Evolutionary conservation across 2,329 filamentous ascomycete species (phyloP), one percentile per base, ranked within the genome.

Genomic region (Arthrobotrys conoides): DNA sequence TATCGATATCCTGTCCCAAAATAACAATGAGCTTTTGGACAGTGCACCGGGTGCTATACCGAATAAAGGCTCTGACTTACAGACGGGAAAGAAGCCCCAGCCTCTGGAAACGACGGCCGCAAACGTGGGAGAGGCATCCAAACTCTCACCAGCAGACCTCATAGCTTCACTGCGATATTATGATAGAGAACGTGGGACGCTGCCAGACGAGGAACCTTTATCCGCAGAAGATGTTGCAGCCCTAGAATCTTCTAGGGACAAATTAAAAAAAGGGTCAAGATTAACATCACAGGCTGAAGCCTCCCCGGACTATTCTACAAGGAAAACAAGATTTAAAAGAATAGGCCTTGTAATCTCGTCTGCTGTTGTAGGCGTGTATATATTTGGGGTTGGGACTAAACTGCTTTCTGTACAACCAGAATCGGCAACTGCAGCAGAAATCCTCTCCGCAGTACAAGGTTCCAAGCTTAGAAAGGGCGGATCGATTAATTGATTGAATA

Each of bases 111-210:
- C 33, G 18, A 18, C 6, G 1, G n/a, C 33, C 8, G 10, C 8
- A 16, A 59, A 38, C 5, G 20, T 16, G 20, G 36, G 36, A 61
- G 44, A 53, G 22, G 5, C 36, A 36, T 38, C 41, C 16, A 67
- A 71, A 22, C 76, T 79, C 14, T 79, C 76, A 1, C 70, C 76
- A 14, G 76, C 69, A 12, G 70, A 79, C n/a, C 69, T 79, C 22
- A 72, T 79, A 49, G 75, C 75, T 10, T 79, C 68, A 8, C 75
- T 79, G 20, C 68, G 75, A 27, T 79, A 79, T 20, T 72, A 72
- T 18, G 75, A 79, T 20, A 59, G 57, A 36, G 49, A 30, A 18
- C 68, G 75, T 22, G 75, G 75, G 16, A 38, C 33, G 3, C 36
- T 79, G 16, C 75, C 75, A 38, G 75, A 79, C 18, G 75, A 79